Evolutionary conservation across 1,284 basidiomycete species (phyloP).

Genomic region (Bondarzewia mesenterica): DNA sequence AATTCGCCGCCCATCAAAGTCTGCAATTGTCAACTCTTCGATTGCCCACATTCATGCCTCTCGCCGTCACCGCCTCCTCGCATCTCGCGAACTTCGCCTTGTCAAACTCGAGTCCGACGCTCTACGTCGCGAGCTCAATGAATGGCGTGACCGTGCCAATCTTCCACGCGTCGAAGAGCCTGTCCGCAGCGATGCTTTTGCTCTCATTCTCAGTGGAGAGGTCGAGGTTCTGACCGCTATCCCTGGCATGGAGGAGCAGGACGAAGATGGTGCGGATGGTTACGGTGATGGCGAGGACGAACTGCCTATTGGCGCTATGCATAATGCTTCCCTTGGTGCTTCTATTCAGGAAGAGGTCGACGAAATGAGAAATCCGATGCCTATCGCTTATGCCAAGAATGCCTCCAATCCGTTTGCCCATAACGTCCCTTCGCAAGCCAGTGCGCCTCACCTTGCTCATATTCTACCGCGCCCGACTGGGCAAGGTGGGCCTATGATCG

Average conservation of each 20-base stretch:
- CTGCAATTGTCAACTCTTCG: constrained; percentile 88
- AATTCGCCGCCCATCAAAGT: constrained; percentile 89
- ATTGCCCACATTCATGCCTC: constrained; percentile 80
- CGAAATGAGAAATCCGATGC: constrained; percentile 15
- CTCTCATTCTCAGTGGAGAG: constrained; percentile 59
- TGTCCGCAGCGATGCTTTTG: constrained; percentile 57
- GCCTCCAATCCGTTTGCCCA: constrained; percentile 22
- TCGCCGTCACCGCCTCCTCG: constrained; percentile 71
- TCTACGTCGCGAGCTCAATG: constrained; percentile 78
- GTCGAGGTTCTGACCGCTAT: constrained; percentile 52
- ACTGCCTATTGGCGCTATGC: background rate
- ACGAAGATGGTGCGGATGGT: constrained; percentile 25
- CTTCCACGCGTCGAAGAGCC: constrained; percentile 66
- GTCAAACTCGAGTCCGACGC: constrained; percentile 74
- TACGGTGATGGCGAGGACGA: constrained; percentile 13
- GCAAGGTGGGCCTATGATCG: constrained; percentile 24
- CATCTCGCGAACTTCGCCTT: constrained; percentile 68
- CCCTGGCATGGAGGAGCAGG: constrained; percentile 47
- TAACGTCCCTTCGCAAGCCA: constrained; percentile 8
- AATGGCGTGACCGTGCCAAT: constrained; percentile 73
- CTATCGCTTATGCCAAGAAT: constrained; percentile 12
- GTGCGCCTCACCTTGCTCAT: constrained; percentile 10
- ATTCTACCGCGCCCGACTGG: constrained; percentile 13
- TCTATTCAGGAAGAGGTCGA: constrained; percentile 17
- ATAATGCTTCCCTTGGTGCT: constrained; percentile 7